phyloP scores from a whole-genome alignment of 768 basidiomycete genomes.

The Panus rudis region DNA sequence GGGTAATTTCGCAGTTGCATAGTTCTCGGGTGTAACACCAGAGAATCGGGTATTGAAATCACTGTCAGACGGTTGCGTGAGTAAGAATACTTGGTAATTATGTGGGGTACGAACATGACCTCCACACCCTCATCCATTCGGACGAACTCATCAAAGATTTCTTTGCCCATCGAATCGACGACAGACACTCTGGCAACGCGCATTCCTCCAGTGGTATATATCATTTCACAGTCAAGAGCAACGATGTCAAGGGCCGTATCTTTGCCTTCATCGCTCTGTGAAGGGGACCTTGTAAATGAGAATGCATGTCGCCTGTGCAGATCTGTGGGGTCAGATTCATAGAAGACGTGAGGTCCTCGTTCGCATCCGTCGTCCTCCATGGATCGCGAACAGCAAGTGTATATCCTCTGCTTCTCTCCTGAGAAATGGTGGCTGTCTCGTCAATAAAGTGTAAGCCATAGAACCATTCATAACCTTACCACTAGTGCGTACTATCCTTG shows the following conservation, averaged over 20 bases:
- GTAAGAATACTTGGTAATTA: background rate
- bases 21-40: slow-evolving; percentile 57
- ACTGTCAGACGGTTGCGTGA: slow-evolving; percentile 31
- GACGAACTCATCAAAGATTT: slow-evolving; percentile 79
- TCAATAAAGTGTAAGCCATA: background rate
- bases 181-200: slow-evolving; percentile 87
- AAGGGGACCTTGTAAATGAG: slow-evolving; percentile 34
- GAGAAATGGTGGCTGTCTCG: slow-evolving; percentile 1
- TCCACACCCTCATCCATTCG: slow-evolving; percentile 76
- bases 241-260: slow-evolving; percentile 63
- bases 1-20: slow-evolving; percentile 56
- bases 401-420: slow-evolving; percentile 67
- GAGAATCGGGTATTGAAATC: slow-evolving; percentile 93
- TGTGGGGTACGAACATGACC: slow-evolving; percentile 52
- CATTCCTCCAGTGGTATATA: slow-evolving; percentile 91
- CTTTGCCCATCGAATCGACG: slow-evolving; percentile 65
- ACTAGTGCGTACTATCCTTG: too few species aligned
- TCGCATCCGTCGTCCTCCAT: slow-evolving; percentile 56
- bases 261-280: slow-evolving; percentile 18
- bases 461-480: too few species aligned
- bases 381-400: slow-evolving; percentile 73
- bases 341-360: slow-evolving; percentile 85
- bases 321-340: slow-evolving; percentile 56
- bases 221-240: slow-evolving; percentile 95
- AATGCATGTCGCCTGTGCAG: slow-evolving; percentile 76